phyloP scores from a whole-genome alignment of 129 eudicot species.

The Centaurea solstitialis region DNA sequence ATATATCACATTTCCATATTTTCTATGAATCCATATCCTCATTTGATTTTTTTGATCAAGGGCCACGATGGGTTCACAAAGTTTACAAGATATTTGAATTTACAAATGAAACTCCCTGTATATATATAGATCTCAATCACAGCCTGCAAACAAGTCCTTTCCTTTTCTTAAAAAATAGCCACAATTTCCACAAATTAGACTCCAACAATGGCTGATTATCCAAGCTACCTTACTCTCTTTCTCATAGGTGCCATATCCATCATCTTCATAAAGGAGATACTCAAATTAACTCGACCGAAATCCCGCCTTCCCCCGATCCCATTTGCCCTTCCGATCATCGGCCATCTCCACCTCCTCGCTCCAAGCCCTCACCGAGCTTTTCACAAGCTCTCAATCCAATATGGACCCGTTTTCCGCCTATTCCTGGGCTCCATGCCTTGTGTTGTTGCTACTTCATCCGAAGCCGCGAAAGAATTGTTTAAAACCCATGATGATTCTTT shows the following conservation, averaged over 20 bases:
- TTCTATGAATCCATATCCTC: too few relatives aligned
- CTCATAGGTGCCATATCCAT: conserved; percentile 32
- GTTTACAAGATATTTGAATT: too few relatives aligned
- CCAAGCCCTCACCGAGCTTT: conserved; percentile 52
- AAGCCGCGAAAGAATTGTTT: conserved; percentile 40
- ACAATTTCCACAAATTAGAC: neutral
- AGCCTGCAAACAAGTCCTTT: too few relatives aligned
- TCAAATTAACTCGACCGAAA: conserved; percentile 3
- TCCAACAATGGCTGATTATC: conserved; percentile 27
- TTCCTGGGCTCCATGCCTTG: conserved; percentile 40
- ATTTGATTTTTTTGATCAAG: too few relatives aligned
- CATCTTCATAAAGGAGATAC: conserved; percentile 6
- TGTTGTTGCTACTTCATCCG: conserved; percentile 47
- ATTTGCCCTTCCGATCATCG: conserved; percentile 43
- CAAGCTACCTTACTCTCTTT: conserved; percentile 21
- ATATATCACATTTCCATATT: too few relatives aligned
- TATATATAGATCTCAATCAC: neutral
- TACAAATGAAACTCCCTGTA: too few relatives aligned
- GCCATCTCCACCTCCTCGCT: conserved; percentile 53
- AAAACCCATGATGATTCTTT: conserved; percentile 42
- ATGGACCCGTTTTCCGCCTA: conserved; percentile 44
- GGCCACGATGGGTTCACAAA: too few relatives aligned
- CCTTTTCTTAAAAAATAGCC: too few relatives aligned
- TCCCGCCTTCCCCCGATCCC: conserved; percentile 50
- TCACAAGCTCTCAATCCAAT: conserved; percentile 28